Percentiles rank a stretch among this genome's conserved stretches.
Conservation (phyloP, 1,284 basidiomycete genomes). For the Amylostereum areolatum region DNA sequence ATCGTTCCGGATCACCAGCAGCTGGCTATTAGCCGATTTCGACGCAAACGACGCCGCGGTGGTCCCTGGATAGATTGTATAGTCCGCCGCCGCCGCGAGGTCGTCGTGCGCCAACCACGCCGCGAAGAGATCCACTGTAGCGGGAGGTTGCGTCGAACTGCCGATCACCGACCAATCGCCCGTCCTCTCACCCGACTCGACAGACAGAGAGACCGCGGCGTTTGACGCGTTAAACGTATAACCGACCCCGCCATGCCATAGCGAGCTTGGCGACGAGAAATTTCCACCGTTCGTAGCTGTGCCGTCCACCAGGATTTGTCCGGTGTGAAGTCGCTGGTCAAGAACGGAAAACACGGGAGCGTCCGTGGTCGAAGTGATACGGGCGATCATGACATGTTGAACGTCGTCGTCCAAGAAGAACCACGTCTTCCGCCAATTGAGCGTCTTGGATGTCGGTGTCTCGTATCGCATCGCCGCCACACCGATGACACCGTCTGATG, state of each 20-base stretch:
- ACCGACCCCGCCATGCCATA: constrained; percentile 51
- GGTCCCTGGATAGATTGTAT: constrained; percentile 45
- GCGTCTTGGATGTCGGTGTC: constrained; percentile 41
- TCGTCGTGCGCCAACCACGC: constrained; percentile 44
- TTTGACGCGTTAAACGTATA: constrained; percentile 31
- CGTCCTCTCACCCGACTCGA: constrained; percentile 36
- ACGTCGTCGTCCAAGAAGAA: constrained; percentile 55
- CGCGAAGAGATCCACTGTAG: constrained; percentile 48
- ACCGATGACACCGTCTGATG: constrained; percentile 43
- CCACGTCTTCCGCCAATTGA: constrained; percentile 56
- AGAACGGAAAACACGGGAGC: constrained; percentile 48
- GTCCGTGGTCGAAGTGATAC: constrained; percentile 33
- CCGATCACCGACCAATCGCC: constrained; percentile 55
- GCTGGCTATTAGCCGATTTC: constrained; percentile 10
- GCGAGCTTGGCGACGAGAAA: constrained; percentile 24
- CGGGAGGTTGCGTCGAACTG: constrained; percentile 42
- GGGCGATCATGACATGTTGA: constrained; percentile 47
- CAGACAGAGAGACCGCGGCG: constrained; percentile 26
- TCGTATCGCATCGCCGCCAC: constrained; percentile 49
- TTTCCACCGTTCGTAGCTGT: constrained; percentile 22
- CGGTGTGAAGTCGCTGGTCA: constrained; percentile 42
- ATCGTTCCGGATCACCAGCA: constrained; percentile 37
- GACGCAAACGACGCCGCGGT: constrained; percentile 23
- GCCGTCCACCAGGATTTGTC: constrained; percentile 35
- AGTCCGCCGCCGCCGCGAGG: constrained; percentile 31